Conservation (phyloP, 495 filamentous ascomycete species). For the Hypoxylon intermedium region DNA sequence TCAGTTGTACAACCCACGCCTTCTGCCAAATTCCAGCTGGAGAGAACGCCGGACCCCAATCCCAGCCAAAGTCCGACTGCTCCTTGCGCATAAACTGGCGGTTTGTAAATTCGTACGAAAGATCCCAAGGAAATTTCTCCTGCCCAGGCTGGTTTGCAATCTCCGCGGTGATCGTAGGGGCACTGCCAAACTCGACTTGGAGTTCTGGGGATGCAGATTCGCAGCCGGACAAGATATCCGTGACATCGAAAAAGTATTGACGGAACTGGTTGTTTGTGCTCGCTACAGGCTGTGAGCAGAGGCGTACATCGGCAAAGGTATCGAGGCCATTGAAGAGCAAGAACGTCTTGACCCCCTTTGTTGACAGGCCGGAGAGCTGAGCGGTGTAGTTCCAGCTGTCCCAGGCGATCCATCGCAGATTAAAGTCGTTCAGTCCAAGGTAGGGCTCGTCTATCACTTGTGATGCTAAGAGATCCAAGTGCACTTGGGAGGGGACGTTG, state of each 20-base stretch:
- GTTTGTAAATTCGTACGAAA: slow-evolving; percentile 61
- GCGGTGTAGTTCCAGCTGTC: slow-evolving; percentile 71
- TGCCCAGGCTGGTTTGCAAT: slow-evolving; percentile 62
- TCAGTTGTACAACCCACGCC: slow-evolving; percentile 65
- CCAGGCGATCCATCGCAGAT: slow-evolving; percentile 66
- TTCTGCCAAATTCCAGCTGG: slow-evolving; percentile 73
- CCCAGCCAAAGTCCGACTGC: slow-evolving; percentile 76
- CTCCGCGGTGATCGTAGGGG: slow-evolving; percentile 54
- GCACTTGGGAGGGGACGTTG: slow-evolving; percentile 66
- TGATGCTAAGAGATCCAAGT: slow-evolving; percentile 65
- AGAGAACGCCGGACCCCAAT: slow-evolving; percentile 72
- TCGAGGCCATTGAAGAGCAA: slow-evolving; percentile 72
- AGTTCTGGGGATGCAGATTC: slow-evolving; percentile 50
- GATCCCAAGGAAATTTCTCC: slow-evolving; percentile 60
- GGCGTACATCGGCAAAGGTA: slow-evolving; percentile 67
- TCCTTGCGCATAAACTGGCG: slow-evolving; percentile 72
- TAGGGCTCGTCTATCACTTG: slow-evolving; percentile 64
- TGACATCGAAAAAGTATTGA: slow-evolving; percentile 73
- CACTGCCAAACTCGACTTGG: slow-evolving; percentile 65
- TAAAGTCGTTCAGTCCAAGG: slow-evolving; percentile 66
- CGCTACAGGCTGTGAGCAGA: slow-evolving; percentile 68
- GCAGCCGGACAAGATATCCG: slow-evolving; percentile 57
- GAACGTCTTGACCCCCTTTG: slow-evolving; percentile 47
- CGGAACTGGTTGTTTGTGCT: slow-evolving; percentile 75
- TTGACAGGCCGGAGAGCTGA: slow-evolving; percentile 57